phyloP scores from a whole-genome alignment of 1,284 basidiomycete species.

The Irpex rosettiformis region DNA sequence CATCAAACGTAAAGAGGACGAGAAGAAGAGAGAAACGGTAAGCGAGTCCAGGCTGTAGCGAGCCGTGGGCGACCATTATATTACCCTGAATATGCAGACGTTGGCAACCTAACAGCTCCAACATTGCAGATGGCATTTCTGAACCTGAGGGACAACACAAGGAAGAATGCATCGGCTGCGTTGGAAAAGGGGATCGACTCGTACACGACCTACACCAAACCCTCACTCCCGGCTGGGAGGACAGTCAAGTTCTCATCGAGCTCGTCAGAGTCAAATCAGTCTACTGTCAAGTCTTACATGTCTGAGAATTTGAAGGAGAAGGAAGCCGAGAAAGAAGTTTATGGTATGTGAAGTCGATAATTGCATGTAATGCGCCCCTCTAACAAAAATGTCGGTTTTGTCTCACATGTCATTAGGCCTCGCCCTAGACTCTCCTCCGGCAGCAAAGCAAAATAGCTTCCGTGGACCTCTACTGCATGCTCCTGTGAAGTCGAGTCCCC shows the following conservation, averaged over 20 bases:
- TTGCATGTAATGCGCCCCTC: background rate
- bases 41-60: no score
- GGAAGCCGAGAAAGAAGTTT: slow-evolving; percentile 4
- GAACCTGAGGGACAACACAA: slow-evolving; percentile 37
- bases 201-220: slow-evolving; percentile 16
- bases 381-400: background rate
- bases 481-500: background rate
- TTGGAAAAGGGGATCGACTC: slow-evolving; percentile 12
- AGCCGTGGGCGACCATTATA: background rate
- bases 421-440: background rate
- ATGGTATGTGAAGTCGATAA: background rate
- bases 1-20: slow-evolving; percentile 36
- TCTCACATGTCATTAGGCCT: background rate
- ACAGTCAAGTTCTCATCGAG: slow-evolving; percentile 26
- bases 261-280: slow-evolving; percentile 2
- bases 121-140: slow-evolving; percentile 26
- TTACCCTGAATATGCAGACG: background rate
- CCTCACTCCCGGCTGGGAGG: slow-evolving; percentile 15
- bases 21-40: slow-evolving; percentile 37
- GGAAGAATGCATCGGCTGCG: slow-evolving; percentile 33
- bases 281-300: background rate
- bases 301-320: background rate
- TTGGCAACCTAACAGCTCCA: background rate
- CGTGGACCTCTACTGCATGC: background rate
- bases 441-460: background rate